Percentiles rank a stretch among this genome's conserved stretches.
phyloP scores from a whole-genome alignment of 2,329 filamentous ascomycete species.

The Berkeleyomyces rouxiae region DNA sequence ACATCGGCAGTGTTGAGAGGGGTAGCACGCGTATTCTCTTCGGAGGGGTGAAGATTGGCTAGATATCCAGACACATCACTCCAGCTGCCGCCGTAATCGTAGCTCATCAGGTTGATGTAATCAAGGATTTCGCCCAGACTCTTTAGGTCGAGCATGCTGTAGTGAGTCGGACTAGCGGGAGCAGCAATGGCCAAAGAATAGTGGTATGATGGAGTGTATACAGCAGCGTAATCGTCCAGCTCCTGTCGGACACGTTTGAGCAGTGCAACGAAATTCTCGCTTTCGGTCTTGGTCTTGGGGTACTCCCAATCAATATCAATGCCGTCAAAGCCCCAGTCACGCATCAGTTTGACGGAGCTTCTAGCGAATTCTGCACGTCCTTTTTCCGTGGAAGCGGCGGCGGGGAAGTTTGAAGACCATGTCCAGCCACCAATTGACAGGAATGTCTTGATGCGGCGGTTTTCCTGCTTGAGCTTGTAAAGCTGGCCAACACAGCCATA shows the following conservation, averaged over 20 bases:
- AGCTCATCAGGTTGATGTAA: conserved; percentile 50
- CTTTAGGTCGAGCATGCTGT: conserved; percentile 29
- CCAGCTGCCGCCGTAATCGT: conserved; percentile 59
- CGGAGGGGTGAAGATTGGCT: conserved; percentile 50
- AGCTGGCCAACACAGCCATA: conserved; percentile 74
- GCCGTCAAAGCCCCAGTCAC: conserved; percentile 50
- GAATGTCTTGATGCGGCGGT: conserved; percentile 65
- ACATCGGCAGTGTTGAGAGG: conserved; percentile 56
- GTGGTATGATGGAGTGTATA: conserved; percentile 29
- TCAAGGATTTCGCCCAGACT: conserved; percentile 33
- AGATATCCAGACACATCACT: conserved; percentile 46
- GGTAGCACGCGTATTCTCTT: conserved; percentile 38
- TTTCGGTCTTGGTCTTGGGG: conserved; percentile 23
- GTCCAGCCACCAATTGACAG: conserved; percentile 78
- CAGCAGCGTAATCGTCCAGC: conserved; percentile 31
- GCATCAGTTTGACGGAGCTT: conserved; percentile 50
- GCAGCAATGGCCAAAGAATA: conserved; percentile 38
- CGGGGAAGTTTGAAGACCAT: conserved; percentile 60
- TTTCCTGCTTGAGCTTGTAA: conserved; percentile 56
- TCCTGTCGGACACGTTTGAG: conserved; percentile 28
- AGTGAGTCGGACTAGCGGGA: conserved; percentile 32
- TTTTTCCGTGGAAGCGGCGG: conserved; percentile 43
- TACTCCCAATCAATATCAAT: conserved; percentile 29
- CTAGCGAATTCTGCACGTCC: conserved; percentile 52
- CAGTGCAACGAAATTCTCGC: conserved; percentile 28